phyloP scores from a whole-genome alignment of 2,329 filamentous ascomycete species.

The Delphinella strobiligena region DNA sequence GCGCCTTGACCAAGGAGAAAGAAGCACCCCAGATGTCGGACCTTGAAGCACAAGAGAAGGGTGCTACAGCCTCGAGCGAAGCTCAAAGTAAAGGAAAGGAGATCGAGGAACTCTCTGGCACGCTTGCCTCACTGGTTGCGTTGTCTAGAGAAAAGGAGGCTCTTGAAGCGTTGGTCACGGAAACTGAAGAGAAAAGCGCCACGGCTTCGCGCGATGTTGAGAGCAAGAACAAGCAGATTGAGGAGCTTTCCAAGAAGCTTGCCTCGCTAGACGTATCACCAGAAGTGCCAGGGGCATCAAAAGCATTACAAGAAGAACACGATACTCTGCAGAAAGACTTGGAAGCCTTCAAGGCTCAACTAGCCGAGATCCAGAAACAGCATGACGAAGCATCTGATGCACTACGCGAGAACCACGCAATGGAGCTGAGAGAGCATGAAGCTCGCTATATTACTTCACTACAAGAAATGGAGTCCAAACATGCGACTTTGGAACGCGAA shows the following conservation, averaged over 20 bases:
- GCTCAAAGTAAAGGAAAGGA: neutral
- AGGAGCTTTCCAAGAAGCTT: neutral
- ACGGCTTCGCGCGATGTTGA: neutral
- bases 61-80: neutral
- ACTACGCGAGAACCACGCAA: neutral
- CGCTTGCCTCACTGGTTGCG: neutral
- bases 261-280: neutral
- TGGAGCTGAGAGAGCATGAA: neutral
- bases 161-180: conserved; percentile 1
- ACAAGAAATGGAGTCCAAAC: neutral
- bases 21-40: no score
- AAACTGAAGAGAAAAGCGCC: neutral
- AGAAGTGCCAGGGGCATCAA: no score
- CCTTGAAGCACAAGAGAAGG: neutral
- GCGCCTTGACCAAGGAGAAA: no score
- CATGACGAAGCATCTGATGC: neutral
- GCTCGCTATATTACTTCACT: neutral
- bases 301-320: neutral
- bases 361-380: neutral
- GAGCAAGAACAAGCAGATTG: neutral
- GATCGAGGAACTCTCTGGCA: no score
- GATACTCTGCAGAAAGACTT: neutral
- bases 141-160: neutral
- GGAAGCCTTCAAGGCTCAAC: neutral
- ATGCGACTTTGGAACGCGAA: neutral